A percentile compares a stretch with the other conserved stretches of the same genome.
Evolutionary conservation across 768 basidiomycete genomes (phyloP).

Genomic region (Dictyophora rubrovolvata): DNA sequence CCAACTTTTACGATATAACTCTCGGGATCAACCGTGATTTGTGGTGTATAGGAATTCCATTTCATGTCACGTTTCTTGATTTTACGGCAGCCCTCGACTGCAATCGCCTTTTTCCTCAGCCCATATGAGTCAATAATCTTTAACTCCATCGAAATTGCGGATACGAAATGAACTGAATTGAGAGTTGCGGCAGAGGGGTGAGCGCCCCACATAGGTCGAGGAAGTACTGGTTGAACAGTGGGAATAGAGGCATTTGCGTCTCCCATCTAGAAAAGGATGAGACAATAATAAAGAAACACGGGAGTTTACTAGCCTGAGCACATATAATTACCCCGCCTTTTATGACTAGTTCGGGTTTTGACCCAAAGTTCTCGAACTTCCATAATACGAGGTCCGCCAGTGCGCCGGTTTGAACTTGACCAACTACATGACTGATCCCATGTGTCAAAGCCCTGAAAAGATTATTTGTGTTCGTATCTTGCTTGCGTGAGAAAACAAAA

Average conservation of each 20-base stretch:
- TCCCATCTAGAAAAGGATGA: constrained; percentile 58
- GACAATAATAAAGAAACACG: neutral
- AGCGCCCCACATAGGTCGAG: constrained; percentile 91
- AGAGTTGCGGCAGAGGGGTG: constrained; percentile 67
- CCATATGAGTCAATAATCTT: constrained; percentile 56
- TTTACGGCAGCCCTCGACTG: constrained; percentile 65
- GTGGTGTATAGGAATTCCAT: constrained; percentile 74
- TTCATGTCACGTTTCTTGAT: constrained; percentile 89
- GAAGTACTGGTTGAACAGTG: constrained; percentile 81
- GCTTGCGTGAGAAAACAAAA: constrained; percentile 5
- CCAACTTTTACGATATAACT: constrained; percentile 71
- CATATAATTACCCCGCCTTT: constrained; percentile 92
- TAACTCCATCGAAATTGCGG: constrained; percentile 50
- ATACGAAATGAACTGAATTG: constrained; percentile 84
- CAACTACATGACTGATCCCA: constrained; percentile 81
- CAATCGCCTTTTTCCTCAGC: constrained; percentile 59
- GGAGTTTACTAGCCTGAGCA: constrained; percentile 53
- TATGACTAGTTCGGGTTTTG: constrained; percentile 87
- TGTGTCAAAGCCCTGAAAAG: constrained; percentile 76
- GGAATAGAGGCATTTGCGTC: constrained; percentile 97
- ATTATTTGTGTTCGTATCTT: neutral
- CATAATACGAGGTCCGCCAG: constrained; percentile 94
- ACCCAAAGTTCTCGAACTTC: constrained; percentile 90
- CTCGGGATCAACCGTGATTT: constrained; percentile 87
- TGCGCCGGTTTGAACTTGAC: constrained; percentile 69